Evolutionary conservation across 805 yeast species (phyloP), one percentile per base, ranked within the genome.

Genomic region (Metschnikowia koreensis): DNA sequence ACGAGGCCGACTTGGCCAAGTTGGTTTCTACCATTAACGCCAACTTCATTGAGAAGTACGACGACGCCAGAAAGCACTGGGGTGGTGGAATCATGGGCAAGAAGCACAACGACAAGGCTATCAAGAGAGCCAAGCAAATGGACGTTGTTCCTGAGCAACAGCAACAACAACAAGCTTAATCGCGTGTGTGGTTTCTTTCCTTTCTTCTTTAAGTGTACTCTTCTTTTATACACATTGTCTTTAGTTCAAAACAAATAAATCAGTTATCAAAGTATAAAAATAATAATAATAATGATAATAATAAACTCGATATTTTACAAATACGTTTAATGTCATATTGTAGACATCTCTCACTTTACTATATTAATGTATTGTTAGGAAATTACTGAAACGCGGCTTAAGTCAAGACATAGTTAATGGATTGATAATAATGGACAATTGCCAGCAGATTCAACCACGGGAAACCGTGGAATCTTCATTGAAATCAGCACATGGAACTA

Each of bases 21-120:
- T 84, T 93, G 70, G 83, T 94, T 65, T 87, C 97, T 54, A 87
- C 98, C 70, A 83, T 93, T 77, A 85, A 90, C 80, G 86, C 96
- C 65, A 91, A 90, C 94, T 93, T 87, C 80, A 75, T 78, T 67
- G 96, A 89, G 74, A 89, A 90, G 80, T 89, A 86, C 87, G 97
- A 93, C 72, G 97, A 94, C 67, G 71, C 82, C 74, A 93, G 96
- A 85, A 91, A 89, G 81, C 96, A 90, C 87, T 93, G 99, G 99
- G 98, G 98, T 84, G 99, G 99, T 84, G 99, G 99, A 84, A 73
- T 90, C 77, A 81, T 94, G 84, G 97, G 98, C 77, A 80, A 87
- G 67, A 94, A 93, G 83, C 90, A 97, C 70, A 83, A 82, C 70
- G 94, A 85, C 71, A 89, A 87, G 82, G 73, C 76, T 61, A 92